Percentiles rank a stretch among this genome's conserved stretches.
These are phyloP conservation scores for Stagonosporopsis cucurbitacearum DNA, from an alignment of 2,329 filamentous ascomycete genomes.

Conservation along the genomic window DNA sequence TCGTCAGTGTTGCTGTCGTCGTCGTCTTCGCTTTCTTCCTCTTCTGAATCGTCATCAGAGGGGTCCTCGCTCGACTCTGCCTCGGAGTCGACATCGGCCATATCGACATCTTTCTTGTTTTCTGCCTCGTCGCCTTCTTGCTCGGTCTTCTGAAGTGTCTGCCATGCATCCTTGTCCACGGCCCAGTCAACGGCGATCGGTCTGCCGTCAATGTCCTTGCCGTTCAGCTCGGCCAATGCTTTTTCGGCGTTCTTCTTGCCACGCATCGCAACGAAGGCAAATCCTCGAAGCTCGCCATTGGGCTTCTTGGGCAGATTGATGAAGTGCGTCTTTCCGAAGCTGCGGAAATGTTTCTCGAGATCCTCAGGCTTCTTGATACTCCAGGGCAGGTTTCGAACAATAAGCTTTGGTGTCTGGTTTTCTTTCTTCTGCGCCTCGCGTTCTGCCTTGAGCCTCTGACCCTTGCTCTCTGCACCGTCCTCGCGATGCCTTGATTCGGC, in stretches of 20 bases:
- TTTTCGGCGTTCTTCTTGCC: conserved; percentile 90
- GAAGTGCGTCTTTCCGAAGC: conserved; percentile 90
- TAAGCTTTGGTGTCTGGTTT: conserved; percentile 77
- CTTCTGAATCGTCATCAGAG: conserved; percentile 52
- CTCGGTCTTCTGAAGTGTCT: conserved; percentile 60
- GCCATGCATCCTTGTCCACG: conserved; percentile 88
- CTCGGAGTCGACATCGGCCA: conserved; percentile 45
- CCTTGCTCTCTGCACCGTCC: conserved; percentile 48
- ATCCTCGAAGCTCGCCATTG: conserved; percentile 73
- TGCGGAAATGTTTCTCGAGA: conserved; percentile 77
- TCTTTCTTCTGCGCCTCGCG: conserved; percentile 67
- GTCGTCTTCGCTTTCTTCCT: conserved; percentile 47
- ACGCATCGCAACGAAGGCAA: conserved; percentile 89
- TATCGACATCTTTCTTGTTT: conserved; percentile 50
- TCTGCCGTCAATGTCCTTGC: conserved; percentile 86
- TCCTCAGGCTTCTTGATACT: conserved; percentile 88
- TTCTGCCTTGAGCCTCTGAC: conserved; percentile 68
- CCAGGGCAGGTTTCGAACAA: conserved; percentile 95
- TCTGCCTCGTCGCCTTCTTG: conserved; percentile 52
- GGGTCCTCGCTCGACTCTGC: conserved; percentile 49
- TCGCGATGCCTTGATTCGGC: conserved; percentile 84
- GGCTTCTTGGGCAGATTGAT: conserved; percentile 82
- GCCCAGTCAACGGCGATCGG: conserved; percentile 95
- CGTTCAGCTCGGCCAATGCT: conserved; percentile 84
- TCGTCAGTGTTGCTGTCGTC: conserved; percentile 53